Percentiles rank a stretch among this genome's conserved stretches.
These are phyloP conservation scores for Picochlorum costavermella DNA, from an alignment of 139 green algal species.

Conservation along the genomic window DNA sequence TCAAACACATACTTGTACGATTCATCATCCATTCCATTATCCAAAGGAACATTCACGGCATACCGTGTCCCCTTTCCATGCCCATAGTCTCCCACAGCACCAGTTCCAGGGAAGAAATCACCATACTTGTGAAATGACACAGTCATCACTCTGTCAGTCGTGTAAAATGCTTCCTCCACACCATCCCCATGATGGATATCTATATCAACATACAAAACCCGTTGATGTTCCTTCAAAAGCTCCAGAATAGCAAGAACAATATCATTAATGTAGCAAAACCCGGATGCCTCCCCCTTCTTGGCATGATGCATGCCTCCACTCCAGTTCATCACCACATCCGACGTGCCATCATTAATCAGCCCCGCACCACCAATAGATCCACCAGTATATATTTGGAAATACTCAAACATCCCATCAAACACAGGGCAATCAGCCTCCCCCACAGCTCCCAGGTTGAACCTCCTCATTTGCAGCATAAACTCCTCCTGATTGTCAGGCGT, in stretches of 20 bases:
- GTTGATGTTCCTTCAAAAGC: slow-evolving; percentile 78
- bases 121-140: slow-evolving; percentile 96
- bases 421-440: slow-evolving; percentile 92
- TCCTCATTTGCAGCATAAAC: slow-evolving; percentile 79
- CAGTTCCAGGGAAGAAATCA: slow-evolving; percentile 97
- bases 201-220: slow-evolving; percentile 39
- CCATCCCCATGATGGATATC: slow-evolving; percentile 96
- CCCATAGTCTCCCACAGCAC: slow-evolving; percentile 68
- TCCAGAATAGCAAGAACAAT: slow-evolving; percentile 96
- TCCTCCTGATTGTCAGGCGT: slow-evolving; percentile 94
- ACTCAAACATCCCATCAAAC: slow-evolving; percentile 97
- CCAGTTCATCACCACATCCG: slow-evolving; percentile 96
- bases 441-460: slow-evolving; percentile 93
- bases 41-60: slow-evolving; percentile 87
- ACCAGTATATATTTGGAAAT: slow-evolving; percentile 69
- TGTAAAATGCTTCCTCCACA: slow-evolving; percentile 98
- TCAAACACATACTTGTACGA: slow-evolving; percentile 88
- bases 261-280: slow-evolving; percentile 99
- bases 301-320: slow-evolving; percentile 94
- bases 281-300: slow-evolving; percentile 72
- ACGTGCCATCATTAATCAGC: slow-evolving; percentile 73
- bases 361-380: slow-evolving; percentile 82
- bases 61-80: slow-evolving; percentile 76
- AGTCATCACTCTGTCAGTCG: slow-evolving; percentile 91
- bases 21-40: slow-evolving; percentile 93